A percentile compares a stretch with the other conserved stretches of the same genome.
Conservation (phyloP, 805 yeast species). For the Suhomyces pyralidae region DNA sequence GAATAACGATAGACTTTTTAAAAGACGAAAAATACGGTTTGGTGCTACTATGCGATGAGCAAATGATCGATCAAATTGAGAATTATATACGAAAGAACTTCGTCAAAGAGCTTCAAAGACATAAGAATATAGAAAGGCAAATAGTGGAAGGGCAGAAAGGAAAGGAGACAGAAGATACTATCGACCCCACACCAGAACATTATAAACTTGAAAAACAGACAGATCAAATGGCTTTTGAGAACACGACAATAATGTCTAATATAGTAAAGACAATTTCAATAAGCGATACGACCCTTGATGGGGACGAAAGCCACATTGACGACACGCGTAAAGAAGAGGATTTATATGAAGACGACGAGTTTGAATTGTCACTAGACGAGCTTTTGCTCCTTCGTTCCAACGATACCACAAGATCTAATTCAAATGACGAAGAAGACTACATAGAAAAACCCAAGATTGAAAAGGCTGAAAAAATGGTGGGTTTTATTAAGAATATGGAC, state of each 20-base stretch:
- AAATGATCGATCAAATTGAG: conserved; percentile 23
- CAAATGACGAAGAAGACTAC: conserved; percentile 11
- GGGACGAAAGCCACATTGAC: background rate
- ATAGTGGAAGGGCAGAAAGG: background rate
- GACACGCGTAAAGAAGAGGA: conserved; percentile 6
- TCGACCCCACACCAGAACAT: background rate
- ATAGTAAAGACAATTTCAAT: conserved; percentile 6
- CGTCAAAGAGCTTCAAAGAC: conserved; percentile 1
- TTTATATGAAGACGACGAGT: conserved; percentile 13
- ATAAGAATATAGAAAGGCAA: background rate
- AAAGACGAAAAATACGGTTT: conserved; percentile 31
- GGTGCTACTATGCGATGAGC: conserved; percentile 25
- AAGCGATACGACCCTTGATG: conserved; percentile 15
- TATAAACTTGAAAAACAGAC: too few species aligned
- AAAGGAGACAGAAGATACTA: background rate
- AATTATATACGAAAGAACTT: conserved; percentile 23
- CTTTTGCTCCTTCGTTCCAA: conserved; percentile 7
- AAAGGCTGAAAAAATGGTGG: conserved; percentile 7
- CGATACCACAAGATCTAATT: conserved; percentile 1
- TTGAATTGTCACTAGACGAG: conserved; percentile 15
- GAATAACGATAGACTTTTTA: conserved; percentile 21
- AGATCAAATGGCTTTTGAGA: too few species aligned
- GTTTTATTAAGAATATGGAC: conserved; percentile 21
- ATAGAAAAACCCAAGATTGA: background rate
- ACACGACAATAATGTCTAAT: background rate